Percentiles rank a stretch among this genome's conserved stretches.
Conservation (phyloP, 1,284 basidiomycete species). For the Cutaneotrichosporon sp. region DNA sequence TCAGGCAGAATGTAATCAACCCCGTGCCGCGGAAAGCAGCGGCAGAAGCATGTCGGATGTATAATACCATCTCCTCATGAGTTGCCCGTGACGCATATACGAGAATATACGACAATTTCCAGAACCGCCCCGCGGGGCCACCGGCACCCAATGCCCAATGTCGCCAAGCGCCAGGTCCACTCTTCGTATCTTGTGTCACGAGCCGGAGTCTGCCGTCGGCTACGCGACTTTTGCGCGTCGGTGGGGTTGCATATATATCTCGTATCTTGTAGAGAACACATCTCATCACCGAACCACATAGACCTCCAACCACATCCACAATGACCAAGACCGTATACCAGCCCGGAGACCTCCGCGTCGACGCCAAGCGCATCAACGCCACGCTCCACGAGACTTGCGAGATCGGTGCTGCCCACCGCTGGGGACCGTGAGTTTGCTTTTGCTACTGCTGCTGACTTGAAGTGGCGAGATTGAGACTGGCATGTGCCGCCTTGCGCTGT, state of each 20-base stretch:
- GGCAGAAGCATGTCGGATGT: neutral
- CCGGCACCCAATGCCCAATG: too few relatives aligned
- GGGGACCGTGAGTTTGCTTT: slow-evolving; percentile 13
- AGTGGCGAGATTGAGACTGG: slow-evolving; percentile 21
- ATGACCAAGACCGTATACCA: slow-evolving; percentile 18
- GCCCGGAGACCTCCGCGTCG: slow-evolving; percentile 24
- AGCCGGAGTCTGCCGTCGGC: neutral
- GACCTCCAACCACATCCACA: neutral
- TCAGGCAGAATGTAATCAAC: neutral
- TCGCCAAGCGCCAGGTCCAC: too few relatives aligned
- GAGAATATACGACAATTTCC: neutral
- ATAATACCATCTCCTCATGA: neutral
- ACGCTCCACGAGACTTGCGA: slow-evolving; percentile 43
- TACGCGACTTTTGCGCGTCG: neutral
- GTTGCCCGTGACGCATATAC: neutral
- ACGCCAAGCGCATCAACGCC: slow-evolving; percentile 36
- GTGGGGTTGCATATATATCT: slow-evolving; percentile 1
- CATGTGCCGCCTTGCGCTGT: slow-evolving; percentile 35
- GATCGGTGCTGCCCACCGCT: slow-evolving; percentile 30
- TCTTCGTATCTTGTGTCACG: too few relatives aligned
- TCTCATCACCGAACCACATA: neutral
- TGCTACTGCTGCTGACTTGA: neutral
- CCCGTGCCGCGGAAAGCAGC: too few relatives aligned
- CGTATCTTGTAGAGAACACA: neutral
- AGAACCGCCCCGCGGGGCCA: too few relatives aligned